Evolutionary conservation across 2,329 filamentous ascomycete species (phyloP).

Genomic region (Botryosphaeria agaves): DNA sequence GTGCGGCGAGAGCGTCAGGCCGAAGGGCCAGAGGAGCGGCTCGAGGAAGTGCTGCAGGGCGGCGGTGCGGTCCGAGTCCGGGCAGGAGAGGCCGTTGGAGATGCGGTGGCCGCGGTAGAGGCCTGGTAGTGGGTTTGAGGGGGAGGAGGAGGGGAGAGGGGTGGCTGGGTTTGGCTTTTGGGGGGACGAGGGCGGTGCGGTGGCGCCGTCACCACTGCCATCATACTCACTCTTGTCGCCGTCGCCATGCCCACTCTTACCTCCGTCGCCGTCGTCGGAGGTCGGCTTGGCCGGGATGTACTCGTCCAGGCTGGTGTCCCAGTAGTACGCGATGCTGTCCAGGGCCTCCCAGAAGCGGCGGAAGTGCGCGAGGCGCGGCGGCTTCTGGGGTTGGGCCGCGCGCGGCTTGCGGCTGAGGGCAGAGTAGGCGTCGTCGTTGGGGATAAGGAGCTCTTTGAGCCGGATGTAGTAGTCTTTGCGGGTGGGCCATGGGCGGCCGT

Average conservation of each 20-base stretch:
- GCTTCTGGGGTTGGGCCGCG: conserved; percentile 25
- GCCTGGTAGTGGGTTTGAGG: conserved; percentile 4
- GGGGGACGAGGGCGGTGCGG: conserved; percentile 6
- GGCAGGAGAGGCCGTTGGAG: conserved; percentile 40
- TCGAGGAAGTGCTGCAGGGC: conserved; percentile 39
- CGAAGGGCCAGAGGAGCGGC: conserved; percentile 39
- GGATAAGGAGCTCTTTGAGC: conserved; percentile 32
- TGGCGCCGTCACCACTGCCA: not conserved
- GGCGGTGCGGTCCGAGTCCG: conserved; percentile 37
- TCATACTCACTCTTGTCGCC: too few species aligned
- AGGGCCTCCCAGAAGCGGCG: conserved; percentile 43
- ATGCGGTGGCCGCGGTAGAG: conserved; percentile 40
- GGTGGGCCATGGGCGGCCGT: conserved; percentile 29
- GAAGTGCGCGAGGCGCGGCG: conserved; percentile 35
- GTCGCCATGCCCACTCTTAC: not conserved
- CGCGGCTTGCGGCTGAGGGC: conserved; percentile 32
- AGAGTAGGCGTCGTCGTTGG: conserved; percentile 41
- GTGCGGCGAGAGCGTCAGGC: conserved; percentile 31
- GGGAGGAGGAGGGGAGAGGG: conserved; percentile 32
- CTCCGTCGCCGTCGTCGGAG: conserved; percentile 5
- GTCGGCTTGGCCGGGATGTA: conserved; percentile 25
- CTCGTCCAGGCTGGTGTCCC: conserved; percentile 41
- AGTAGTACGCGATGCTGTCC: conserved; percentile 42
- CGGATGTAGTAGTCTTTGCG: conserved; percentile 31
- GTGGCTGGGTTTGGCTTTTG: conserved; percentile 9